Conservation (phyloP, 2,329 filamentous ascomycete genomes). For the Neophaeococcomyces mojaviensis region DNA sequence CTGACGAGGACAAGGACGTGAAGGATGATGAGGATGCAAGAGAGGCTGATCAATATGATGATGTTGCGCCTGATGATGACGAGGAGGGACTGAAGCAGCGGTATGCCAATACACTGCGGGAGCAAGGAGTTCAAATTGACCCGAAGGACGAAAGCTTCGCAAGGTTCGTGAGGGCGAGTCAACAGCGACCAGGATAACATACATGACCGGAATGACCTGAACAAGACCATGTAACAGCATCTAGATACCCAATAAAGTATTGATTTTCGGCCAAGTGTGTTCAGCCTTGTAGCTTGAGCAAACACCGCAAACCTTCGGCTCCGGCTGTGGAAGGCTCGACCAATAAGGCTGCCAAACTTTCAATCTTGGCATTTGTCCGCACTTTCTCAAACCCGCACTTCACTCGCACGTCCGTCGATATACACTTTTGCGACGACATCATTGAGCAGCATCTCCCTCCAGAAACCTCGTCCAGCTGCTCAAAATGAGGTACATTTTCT, state of each 20-base stretch:
- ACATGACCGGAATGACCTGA: background rate
- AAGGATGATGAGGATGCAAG: conserved; percentile 45
- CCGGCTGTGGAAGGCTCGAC: background rate
- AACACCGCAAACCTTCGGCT: too few relatives aligned
- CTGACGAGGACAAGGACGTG: conserved; percentile 27
- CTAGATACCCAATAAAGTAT: conserved; percentile 17
- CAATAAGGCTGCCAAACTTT: conserved; percentile 3
- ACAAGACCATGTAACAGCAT: conserved; percentile 10
- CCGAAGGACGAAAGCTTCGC: conserved; percentile 47
- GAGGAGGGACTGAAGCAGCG: conserved; percentile 61
- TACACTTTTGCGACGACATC: conserved; percentile 8
- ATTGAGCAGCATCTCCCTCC: conserved; percentile 13
- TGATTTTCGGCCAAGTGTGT: conserved; percentile 11
- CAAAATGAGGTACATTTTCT: conserved; percentile 99
- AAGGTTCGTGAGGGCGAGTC: conserved; percentile 26
- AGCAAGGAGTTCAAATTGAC: conserved; percentile 37
- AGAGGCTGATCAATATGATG: conserved; percentile 40
- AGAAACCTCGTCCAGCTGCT: conserved; percentile 35
- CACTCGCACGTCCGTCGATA: background rate
- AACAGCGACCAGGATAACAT: background rate
- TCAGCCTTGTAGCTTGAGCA: too few relatives aligned
- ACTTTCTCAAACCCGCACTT: background rate
- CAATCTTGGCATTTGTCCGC: conserved; percentile 7
- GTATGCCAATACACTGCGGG: conserved; percentile 67
- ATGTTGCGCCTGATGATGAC: conserved; percentile 52